phyloP scores from a whole-genome alignment of 2,329 filamentous ascomycete species.

The Pochonia chlamydosporia region DNA sequence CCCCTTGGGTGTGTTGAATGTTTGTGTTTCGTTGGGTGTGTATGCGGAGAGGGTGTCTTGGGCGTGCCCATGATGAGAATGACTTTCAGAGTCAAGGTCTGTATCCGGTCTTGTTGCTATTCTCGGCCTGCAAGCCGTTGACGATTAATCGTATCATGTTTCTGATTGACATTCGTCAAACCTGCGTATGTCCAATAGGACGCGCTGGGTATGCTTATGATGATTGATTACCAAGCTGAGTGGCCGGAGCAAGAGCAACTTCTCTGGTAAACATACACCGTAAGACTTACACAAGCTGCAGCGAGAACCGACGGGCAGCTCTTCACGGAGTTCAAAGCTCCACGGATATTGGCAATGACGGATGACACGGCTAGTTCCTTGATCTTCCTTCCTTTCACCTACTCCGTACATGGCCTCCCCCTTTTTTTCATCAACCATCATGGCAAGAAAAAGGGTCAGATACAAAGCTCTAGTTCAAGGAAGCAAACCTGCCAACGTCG shows the following conservation, averaged over 20 bases:
- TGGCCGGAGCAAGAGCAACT: background rate
- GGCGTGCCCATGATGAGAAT: too few species aligned
- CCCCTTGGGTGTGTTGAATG: background rate
- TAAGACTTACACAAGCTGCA: background rate
- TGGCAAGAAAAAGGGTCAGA: background rate
- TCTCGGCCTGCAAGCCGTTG: background rate
- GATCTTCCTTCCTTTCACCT: background rate
- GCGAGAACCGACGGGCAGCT: background rate
- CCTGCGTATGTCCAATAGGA: too few species aligned
- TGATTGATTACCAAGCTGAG: background rate
- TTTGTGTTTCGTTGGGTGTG: too few species aligned
- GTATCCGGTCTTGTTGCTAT: slow-evolving; percentile 1
- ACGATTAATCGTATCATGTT: background rate
- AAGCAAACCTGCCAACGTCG: background rate
- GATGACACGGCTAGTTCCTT: too few species aligned
- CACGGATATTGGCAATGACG: too few species aligned
- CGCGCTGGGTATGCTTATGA: too few species aligned
- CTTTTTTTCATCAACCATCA: background rate
- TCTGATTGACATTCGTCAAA: too few species aligned
- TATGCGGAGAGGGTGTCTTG: too few species aligned
- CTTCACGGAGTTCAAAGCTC: background rate
- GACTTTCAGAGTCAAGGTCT: too few species aligned
- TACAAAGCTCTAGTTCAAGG: background rate
- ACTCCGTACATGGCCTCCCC: background rate
- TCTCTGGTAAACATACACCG: background rate